These are phyloP conservation scores for Tetrapisispora pingtungensis DNA, from an alignment of 805 yeast genomes.

Conservation along the genomic window DNA sequence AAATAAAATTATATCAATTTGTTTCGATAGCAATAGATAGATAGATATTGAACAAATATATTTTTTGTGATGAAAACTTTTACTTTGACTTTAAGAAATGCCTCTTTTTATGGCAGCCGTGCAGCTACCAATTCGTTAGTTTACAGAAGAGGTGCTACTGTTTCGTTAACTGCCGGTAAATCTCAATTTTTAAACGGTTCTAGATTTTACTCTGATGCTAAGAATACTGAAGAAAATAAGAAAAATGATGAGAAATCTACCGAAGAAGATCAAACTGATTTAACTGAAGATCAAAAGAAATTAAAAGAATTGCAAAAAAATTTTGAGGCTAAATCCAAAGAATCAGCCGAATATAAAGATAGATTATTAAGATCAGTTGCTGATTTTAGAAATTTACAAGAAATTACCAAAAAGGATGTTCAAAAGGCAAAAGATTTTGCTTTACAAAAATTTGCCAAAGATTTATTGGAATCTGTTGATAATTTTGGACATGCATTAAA, in stretches of 20 bases:
- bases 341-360: slow-evolving; percentile 73
- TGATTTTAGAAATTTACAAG: slow-evolving; percentile 87
- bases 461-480: slow-evolving; percentile 79
- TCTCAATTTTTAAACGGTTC: background rate
- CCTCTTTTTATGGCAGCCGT: background rate
- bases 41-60: background rate
- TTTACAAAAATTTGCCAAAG: slow-evolving; percentile 83
- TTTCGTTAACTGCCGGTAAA: background rate
- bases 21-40: too few species aligned
- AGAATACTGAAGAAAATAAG: slow-evolving; percentile 17
- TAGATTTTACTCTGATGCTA: slow-evolving; percentile 22
- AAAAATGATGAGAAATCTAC: slow-evolving; percentile 8
- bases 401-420: slow-evolving; percentile 76
- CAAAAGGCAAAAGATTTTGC: slow-evolving; percentile 87
- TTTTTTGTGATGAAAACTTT: background rate
- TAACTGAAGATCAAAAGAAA: slow-evolving; percentile 19
- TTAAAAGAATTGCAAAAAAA: slow-evolving; percentile 39
- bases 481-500: slow-evolving; percentile 79
- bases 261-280: slow-evolving; percentile 11
- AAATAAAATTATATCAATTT: too few species aligned
- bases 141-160: background rate
- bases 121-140: background rate
- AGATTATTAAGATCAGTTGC: slow-evolving; percentile 76
- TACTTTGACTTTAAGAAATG: background rate
- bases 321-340: slow-evolving; percentile 54